Conservation (phyloP, 2,329 filamentous ascomycete species). For the Alternaria novae-zelandiae region DNA sequence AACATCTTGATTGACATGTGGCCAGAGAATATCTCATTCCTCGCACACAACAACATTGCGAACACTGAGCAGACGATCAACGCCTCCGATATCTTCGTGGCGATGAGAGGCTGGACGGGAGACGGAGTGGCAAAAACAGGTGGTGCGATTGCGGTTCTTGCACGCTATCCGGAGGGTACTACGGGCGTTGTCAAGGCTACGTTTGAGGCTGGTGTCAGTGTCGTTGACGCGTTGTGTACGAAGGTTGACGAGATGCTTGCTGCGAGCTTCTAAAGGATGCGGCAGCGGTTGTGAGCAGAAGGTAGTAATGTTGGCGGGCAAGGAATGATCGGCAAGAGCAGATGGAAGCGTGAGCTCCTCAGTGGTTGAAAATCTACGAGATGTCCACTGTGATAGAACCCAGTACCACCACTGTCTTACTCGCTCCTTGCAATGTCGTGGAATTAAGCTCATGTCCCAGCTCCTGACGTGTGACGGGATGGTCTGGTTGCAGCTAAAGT, state of each 20-base stretch:
- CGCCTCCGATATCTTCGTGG: neutral
- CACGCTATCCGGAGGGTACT: neutral
- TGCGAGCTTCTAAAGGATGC: neutral
- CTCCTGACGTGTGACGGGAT: neutral
- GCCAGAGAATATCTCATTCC: neutral
- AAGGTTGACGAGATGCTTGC: neutral
- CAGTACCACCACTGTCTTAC: neutral
- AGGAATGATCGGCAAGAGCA: neutral
- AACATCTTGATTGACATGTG: neutral
- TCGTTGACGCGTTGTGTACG: neutral
- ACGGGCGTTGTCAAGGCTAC: slow-evolving; percentile 4
- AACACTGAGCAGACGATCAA: neutral
- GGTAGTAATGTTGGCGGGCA: neutral
- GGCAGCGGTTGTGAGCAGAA: neutral
- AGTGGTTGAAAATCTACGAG: neutral
- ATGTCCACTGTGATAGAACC: neutral
- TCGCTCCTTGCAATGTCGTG: neutral
- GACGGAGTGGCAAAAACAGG: neutral
- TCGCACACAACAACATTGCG: neutral
- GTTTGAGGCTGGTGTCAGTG: neutral
- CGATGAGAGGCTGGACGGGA: neutral
- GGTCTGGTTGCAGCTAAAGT: slow-evolving; percentile 1
- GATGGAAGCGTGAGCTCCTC: neutral
- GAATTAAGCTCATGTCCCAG: neutral
- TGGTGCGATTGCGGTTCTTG: slow-evolving; percentile 1